Percentiles rank a stretch among this genome's conserved stretches.
Evolutionary conservation across 768 basidiomycete genomes (phyloP).

Genomic region (Pulveroboletus sp.): DNA sequence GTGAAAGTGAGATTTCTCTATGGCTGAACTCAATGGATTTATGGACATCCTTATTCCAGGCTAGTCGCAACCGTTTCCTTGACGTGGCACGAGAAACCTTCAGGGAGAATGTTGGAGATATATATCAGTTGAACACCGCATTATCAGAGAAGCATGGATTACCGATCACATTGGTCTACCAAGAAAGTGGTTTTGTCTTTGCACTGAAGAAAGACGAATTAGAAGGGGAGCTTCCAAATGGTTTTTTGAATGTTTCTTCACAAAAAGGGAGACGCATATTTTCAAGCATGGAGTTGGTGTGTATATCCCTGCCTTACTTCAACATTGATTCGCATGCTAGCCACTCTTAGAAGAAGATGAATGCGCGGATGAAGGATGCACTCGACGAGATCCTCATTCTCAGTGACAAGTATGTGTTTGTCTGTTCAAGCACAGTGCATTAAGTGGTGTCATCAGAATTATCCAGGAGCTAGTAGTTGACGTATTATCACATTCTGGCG

Average conservation of each 20-base stretch:
- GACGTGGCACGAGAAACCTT: slow-evolving; percentile 95
- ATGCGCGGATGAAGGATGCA: slow-evolving; percentile 84
- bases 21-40: not conserved
- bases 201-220: slow-evolving; percentile 55
- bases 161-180: slow-evolving; percentile 63
- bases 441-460: slow-evolving; percentile 43
- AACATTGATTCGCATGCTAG: not conserved
- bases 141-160: slow-evolving; percentile 61
- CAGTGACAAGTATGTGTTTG: slow-evolving; percentile 60
- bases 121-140: slow-evolving; percentile 58
- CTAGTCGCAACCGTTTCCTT: slow-evolving; percentile 75
- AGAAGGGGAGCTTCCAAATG: slow-evolving; percentile 54
- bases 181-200: slow-evolving; percentile 72
- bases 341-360: slow-evolving; percentile 68
- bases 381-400: slow-evolving; percentile 85
- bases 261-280: slow-evolving; percentile 73
- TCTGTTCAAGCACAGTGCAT: not conserved
- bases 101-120: slow-evolving; percentile 89
- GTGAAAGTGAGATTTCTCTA: slow-evolving; percentile 49
- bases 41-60: slow-evolving; percentile 33
- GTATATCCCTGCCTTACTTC: slow-evolving; percentile 16
- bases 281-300: slow-evolving; percentile 76
- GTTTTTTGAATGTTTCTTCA: slow-evolving; percentile 62
- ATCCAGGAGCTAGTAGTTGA: slow-evolving; percentile 72
- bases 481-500: slow-evolving; percentile 68